Conservation (phyloP, 495 filamentous ascomycete genomes). For the Beverwykella pulmonaria region DNA sequence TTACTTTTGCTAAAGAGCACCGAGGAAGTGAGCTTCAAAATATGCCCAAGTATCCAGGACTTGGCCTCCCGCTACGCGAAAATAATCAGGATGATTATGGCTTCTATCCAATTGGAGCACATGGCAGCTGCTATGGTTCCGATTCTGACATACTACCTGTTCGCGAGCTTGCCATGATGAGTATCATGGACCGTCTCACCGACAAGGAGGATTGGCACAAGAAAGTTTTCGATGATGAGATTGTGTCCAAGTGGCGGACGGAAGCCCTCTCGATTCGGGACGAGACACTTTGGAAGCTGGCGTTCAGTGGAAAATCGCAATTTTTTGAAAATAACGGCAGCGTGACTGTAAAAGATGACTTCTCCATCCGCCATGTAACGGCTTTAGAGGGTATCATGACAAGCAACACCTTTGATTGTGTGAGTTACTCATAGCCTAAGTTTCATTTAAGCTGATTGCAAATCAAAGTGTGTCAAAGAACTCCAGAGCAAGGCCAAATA, state of each 20-base stretch:
- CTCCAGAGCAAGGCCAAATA: constrained; percentile 23
- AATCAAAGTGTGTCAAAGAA: constrained; percentile 23
- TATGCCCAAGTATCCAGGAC: constrained; percentile 16
- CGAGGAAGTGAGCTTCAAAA: too few species aligned
- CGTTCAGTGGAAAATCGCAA: constrained; percentile 17
- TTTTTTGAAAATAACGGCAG: constrained; percentile 9
- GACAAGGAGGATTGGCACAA: constrained; percentile 57
- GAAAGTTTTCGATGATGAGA: constrained; percentile 57
- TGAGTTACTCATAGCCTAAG: background rate
- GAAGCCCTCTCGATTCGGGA: constrained; percentile 40
- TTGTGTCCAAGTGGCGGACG: constrained; percentile 47
- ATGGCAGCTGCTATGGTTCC: constrained; percentile 7
- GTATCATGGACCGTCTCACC: constrained; percentile 49
- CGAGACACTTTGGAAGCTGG: constrained; percentile 12
- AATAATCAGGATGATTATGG: background rate
- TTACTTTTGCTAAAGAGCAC: too few species aligned
- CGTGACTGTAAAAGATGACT: constrained; percentile 1
- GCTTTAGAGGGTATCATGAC: constrained; percentile 12
- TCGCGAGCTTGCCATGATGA: constrained; percentile 21
- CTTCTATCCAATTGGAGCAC: constrained; percentile 19
- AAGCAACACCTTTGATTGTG: constrained; percentile 18
- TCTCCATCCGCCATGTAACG: background rate
- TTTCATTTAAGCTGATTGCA: background rate
- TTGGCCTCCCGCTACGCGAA: constrained; percentile 21
- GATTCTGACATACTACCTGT: constrained; percentile 13